phyloP scores from a whole-genome alignment of 495 filamentous ascomycete genomes.

The Cudoniella acicularis region DNA sequence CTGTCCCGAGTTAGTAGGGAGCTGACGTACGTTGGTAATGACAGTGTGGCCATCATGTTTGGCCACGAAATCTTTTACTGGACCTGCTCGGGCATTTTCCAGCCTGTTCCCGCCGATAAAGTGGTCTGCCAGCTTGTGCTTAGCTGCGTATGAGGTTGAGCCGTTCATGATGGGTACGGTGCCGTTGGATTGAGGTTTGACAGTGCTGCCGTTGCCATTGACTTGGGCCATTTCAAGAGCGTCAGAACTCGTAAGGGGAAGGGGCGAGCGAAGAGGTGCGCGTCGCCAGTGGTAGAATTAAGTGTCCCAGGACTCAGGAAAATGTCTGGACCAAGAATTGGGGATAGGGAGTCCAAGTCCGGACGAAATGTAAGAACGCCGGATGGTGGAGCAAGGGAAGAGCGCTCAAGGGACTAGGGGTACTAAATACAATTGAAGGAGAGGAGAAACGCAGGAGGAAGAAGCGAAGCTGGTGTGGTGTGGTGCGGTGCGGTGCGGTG shows the following conservation, averaged over 20 bases:
- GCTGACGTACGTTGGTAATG: constrained; percentile 80
- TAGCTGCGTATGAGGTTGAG: constrained; percentile 61
- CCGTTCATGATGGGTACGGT: constrained; percentile 46
- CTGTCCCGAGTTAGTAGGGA: background rate
- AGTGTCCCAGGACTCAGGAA: background rate
- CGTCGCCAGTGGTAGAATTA: constrained; percentile 17
- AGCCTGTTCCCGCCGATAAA: constrained; percentile 94
- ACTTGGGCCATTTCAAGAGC: constrained; percentile 27
- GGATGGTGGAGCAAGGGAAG: background rate
- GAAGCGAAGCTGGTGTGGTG: background rate
- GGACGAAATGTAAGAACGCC: background rate
- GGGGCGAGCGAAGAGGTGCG: constrained; percentile 18
- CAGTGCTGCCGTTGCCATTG: constrained; percentile 41
- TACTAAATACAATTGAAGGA: constrained; percentile 1
- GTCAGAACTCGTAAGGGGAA: constrained; percentile 19
- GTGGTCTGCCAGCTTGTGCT: constrained; percentile 78
- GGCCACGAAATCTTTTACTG: constrained; percentile 93
- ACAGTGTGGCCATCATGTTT: constrained; percentile 90
- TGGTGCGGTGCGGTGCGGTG: background rate
- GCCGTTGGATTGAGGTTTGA: constrained; percentile 22
- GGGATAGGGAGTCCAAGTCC: background rate
- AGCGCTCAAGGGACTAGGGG: background rate
- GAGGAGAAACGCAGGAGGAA: constrained; percentile 5
- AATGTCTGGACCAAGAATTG: background rate
- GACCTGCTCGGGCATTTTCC: constrained; percentile 68